Evolutionary conservation across 352 stramenopile genomes (phyloP), one percentile per base, ranked within the genome.

Genomic region (Globisporangium nagaii): DNA sequence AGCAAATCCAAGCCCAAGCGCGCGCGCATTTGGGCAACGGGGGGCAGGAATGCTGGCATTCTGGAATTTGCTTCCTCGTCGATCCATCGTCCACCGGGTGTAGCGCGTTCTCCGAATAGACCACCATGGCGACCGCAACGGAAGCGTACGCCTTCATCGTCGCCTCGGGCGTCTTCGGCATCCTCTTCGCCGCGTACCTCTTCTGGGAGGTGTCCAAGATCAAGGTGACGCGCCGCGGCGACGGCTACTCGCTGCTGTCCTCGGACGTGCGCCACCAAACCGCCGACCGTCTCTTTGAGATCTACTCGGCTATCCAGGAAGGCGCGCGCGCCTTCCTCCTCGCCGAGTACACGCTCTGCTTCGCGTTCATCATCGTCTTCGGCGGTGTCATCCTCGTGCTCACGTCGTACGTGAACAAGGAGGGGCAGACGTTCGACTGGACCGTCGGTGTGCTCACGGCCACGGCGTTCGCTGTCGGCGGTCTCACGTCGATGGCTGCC

Each of bases 341-440:
- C 27, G 96, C 97, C 7, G 97, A 99, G 76, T 99, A 99, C 85
- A 95, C 73, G 55, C 93, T 99, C 61, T 99, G 96, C 77, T 93
- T 97, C 57, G 93, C 89, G 57, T 99, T 99, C 75, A 96, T 97
- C 68, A 87, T 94, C 51, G 58, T 95, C 39, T 96, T 96, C 53
- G 86, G 84, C 39, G 58, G 80, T 12, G 56, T 96, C 31, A 81
- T 97, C 56, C 65, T 98, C 55, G 67, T 98, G 62, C 91, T 97
- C 25, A 96, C 85, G 58, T 97, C 88, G 78, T 92, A 80, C 66
- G 81, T 92, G 24, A 91, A 90, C 79, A 89, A 90, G 72, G 68
- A 82, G n/a, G 68, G 72, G 30, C 59, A 92, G 70, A 75, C 60
- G 31, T 94, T 91, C 46, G 83, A 94, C 73, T 96, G 92, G 74